Conservation (phyloP, 2,329 filamentous ascomycete species). For the Sarocladium kiliense region DNA sequence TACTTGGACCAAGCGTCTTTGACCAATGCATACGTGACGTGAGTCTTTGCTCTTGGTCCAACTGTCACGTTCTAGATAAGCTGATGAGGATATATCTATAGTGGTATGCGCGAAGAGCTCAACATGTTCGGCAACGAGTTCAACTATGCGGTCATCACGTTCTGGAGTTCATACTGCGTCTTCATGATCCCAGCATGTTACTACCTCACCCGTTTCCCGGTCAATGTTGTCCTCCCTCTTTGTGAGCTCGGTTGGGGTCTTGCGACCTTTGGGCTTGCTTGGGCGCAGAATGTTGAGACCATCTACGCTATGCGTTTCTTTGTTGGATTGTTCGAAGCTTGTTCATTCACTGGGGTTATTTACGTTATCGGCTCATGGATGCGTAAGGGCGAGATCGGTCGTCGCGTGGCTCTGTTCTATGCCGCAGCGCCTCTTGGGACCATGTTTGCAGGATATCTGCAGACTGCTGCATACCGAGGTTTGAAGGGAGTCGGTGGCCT, state of each 20-base stretch:
- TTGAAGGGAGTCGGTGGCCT: slow-evolving; percentile 43
- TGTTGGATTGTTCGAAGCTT: slow-evolving; percentile 26
- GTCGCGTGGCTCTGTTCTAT: slow-evolving; percentile 44
- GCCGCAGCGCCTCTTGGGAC: slow-evolving; percentile 43
- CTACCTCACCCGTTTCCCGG: slow-evolving; percentile 30
- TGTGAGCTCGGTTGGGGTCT: slow-evolving; percentile 26
- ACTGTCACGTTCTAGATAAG: no score
- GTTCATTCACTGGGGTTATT: slow-evolving; percentile 22
- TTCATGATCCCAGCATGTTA: slow-evolving; percentile 36
- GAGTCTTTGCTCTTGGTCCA: no score
- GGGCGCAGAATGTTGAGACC: slow-evolving; percentile 24
- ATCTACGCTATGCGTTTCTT: slow-evolving; percentile 30
- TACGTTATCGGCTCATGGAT: slow-evolving; percentile 32
- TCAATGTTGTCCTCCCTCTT: slow-evolving; percentile 24
- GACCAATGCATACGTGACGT: slow-evolving; percentile 32
- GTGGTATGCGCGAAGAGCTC: slow-evolving; percentile 32
- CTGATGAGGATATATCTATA: no score
- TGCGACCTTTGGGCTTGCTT: slow-evolving; percentile 23
- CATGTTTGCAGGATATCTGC: slow-evolving; percentile 47
- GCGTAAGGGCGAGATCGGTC: slow-evolving; percentile 32
- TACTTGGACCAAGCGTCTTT: slow-evolving; percentile 31
- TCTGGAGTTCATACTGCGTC: slow-evolving; percentile 33
- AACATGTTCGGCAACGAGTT: slow-evolving; percentile 28
- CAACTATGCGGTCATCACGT: slow-evolving; percentile 24
- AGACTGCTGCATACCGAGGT: slow-evolving; percentile 49